Conservation (phyloP, 805 yeast genomes). For the Lachancea mirantina region DNA sequence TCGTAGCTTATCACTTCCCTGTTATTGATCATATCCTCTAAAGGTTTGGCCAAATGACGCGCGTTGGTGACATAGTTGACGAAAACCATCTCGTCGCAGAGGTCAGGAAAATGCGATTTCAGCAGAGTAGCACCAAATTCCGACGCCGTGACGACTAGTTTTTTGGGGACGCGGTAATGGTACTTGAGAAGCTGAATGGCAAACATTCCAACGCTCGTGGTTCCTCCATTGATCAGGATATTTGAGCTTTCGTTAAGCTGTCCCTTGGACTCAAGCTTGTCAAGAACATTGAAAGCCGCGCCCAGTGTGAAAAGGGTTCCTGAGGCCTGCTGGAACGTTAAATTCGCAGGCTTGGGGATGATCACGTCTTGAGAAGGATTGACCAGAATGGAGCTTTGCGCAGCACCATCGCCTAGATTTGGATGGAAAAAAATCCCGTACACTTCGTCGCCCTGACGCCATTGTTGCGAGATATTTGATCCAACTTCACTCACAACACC, state of each 20-base stretch:
- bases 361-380: conserved; percentile 47
- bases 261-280: conserved; percentile 20
- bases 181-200: conserved; percentile 53
- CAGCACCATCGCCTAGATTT: conserved; percentile 45
- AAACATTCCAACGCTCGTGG: conserved; percentile 64
- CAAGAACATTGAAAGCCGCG: conserved; percentile 49
- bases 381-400: conserved; percentile 49
- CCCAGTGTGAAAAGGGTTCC: conserved; percentile 57
- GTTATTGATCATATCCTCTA: conserved; percentile 27
- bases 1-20: conserved; percentile 32
- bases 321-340: conserved; percentile 51
- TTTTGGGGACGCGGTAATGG: conserved; percentile 39
- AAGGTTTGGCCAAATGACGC: conserved; percentile 28
- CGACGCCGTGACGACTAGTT: conserved; percentile 54
- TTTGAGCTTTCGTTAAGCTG: conserved; percentile 36
- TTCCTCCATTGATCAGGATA: conserved; percentile 68
- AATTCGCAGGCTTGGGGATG: conserved; percentile 39
- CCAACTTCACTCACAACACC: conserved; percentile 58
- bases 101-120: conserved; percentile 33
- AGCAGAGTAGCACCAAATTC: conserved; percentile 42
- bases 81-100: conserved; percentile 34
- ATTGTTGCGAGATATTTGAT: conserved; percentile 31
- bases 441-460: conserved; percentile 54
- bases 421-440: conserved; percentile 54
- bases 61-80: conserved; percentile 27